Base-by-base conservation (phyloP, 129 eudicot species). In the Lactuca saligna region DNA sequence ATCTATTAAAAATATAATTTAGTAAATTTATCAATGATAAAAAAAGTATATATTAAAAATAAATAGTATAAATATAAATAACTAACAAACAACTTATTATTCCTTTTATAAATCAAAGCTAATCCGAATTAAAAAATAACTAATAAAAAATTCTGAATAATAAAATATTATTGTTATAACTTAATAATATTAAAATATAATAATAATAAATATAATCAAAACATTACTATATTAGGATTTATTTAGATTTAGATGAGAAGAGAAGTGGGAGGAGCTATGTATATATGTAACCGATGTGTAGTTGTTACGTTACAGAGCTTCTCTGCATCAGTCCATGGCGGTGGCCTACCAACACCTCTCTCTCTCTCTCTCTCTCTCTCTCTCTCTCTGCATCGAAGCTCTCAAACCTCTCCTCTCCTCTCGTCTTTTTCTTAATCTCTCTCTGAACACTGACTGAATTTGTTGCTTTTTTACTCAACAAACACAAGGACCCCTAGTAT, bases 231-330 rank as follows among this genome's bases (percentile, higher is more conserved):
- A 39, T 4, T 39, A 46, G 51, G 15, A 3, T 46, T 46, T 46
- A 46, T 46, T 56, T 16, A 54, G 13, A 34, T 54, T 68, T 54
- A 10, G 12, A 11, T 37, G 33, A 63, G 54, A 17, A 41, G 51
- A 29, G 38, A 11, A n/a, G 10, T 46, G 44, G 2, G 51, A 11
- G n/a, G n/a, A 46, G 51, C 4, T 46, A 25, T 9, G 29, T 63
- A 8, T 38, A 56, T 39, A 29, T 57, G 14, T 70, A 58, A 57
- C 75, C 57, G 55, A 70, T 70, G 75, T 57, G 75, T 58, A 70
- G 75, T 70, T 32, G 57, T 75, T 74, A 74, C 79, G 79, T 74
- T 65, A 74, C 67, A 75, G 79, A 75, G 73, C 66, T 66, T 49
- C 63, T 17, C 48, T 29, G 50, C 25, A 34, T 48, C 61, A 38